Percentiles rank a stretch among this genome's conserved stretches.
Conservation (phyloP, 176 grass and related monocot species). For the Cymbopogon citratus region DNA sequence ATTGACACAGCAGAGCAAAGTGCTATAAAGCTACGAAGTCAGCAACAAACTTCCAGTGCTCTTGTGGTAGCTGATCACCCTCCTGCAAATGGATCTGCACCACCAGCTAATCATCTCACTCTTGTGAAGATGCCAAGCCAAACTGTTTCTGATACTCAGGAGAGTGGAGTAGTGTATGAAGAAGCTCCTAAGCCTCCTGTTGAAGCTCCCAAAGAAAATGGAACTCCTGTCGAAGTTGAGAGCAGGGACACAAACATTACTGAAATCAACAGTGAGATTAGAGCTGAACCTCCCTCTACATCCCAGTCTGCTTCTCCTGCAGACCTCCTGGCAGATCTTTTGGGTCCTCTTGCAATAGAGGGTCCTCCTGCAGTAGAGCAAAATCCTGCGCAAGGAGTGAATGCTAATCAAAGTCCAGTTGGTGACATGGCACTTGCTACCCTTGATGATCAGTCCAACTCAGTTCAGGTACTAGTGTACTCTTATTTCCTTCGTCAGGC, state of each 20-base stretch:
- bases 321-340: slow-evolving; percentile 90
- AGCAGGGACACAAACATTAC: slow-evolving; percentile 19
- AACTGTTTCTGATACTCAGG: slow-evolving; percentile 63
- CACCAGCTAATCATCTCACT: slow-evolving; percentile 61
- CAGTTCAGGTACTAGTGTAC: slow-evolving; percentile 66
- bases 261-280: slow-evolving; percentile 33
- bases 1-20: slow-evolving; percentile 98
- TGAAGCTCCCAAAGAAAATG: slow-evolving; percentile 66
- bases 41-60: slow-evolving; percentile 89
- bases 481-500: neutral
- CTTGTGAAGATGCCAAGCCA: slow-evolving; percentile 93
- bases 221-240: slow-evolving; percentile 42
- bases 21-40: slow-evolving; percentile 92
- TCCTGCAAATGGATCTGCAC: slow-evolving; percentile 67
- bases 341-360: slow-evolving; percentile 94
- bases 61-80: slow-evolving; percentile 69
- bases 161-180: slow-evolving; percentile 41
- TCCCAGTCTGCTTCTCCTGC: slow-evolving; percentile 42
- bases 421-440: slow-evolving; percentile 84
- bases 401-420: slow-evolving; percentile 50
- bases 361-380: slow-evolving; percentile 64
- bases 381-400: slow-evolving; percentile 43
- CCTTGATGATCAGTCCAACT: slow-evolving; percentile 72
- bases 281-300: slow-evolving; percentile 48
- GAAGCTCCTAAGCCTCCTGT: slow-evolving; percentile 11